Conservation (phyloP, 2,329 filamentous ascomycete species). For the Xylariales sp. region DNA sequence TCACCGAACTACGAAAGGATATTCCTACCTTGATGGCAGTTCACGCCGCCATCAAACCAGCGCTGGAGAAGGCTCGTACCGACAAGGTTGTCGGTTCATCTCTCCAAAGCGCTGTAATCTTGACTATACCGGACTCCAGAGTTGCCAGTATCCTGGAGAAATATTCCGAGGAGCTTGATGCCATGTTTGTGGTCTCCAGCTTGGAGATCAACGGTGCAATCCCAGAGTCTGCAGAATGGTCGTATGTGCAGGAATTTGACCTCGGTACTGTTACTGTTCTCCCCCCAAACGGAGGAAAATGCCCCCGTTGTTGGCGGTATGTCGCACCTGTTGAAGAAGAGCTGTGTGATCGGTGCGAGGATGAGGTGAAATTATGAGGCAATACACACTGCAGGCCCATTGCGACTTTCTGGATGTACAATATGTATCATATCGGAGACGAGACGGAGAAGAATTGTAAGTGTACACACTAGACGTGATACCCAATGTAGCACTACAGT, state of each 20-base stretch:
- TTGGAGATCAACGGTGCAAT: constrained; percentile 43
- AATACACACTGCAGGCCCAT: too few relatives aligned
- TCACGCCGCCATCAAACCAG: constrained; percentile 66
- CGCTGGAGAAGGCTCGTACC: constrained; percentile 67
- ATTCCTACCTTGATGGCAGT: constrained; percentile 47
- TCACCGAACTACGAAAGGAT: constrained; percentile 34
- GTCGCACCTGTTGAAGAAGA: constrained; percentile 60
- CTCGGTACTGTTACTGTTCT: constrained; percentile 39
- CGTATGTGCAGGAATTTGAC: constrained; percentile 37
- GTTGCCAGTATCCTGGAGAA: constrained; percentile 29
- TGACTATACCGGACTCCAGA: constrained; percentile 39
- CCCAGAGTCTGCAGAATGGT: constrained; percentile 31
- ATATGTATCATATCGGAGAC: background rate
- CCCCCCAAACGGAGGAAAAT: constrained; percentile 61
- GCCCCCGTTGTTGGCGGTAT: constrained; percentile 85
- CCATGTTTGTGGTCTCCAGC: constrained; percentile 66
- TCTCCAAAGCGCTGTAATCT: constrained; percentile 68
- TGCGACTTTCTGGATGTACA: too few relatives aligned
- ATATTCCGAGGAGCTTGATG: constrained; percentile 49
- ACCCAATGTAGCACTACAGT: too few relatives aligned
- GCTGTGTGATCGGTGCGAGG: constrained; percentile 71
- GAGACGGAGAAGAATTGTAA: too few relatives aligned
- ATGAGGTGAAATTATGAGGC: constrained; percentile 56
- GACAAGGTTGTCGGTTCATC: constrained; percentile 75
- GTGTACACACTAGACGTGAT: too few relatives aligned